phyloP scores from a whole-genome alignment of 2,329 filamentous ascomycete species.

The Arthrinium puccinioides region DNA sequence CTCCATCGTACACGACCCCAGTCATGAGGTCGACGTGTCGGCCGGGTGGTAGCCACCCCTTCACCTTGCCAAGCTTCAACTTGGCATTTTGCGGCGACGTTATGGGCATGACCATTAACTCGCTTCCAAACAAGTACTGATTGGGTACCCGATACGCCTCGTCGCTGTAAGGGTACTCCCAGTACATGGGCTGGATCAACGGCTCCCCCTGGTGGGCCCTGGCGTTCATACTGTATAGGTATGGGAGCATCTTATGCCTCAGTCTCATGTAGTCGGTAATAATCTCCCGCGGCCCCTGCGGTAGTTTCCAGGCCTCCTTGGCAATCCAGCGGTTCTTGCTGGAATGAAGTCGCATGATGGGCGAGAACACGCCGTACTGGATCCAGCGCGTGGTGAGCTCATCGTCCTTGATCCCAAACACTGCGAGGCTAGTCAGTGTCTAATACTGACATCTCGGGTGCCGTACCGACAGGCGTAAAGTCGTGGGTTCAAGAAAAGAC shows the following conservation, averaged over 20 bases:
- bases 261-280: conserved; percentile 44
- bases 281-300: conserved; percentile 33
- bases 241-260: conserved; percentile 53
- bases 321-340: conserved; percentile 48
- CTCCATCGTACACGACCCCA: conserved; percentile 49
- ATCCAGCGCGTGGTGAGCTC: conserved; percentile 54
- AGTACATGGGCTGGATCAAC: conserved; percentile 56
- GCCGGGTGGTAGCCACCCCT: conserved; percentile 49
- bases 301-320: conserved; percentile 56
- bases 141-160: conserved; percentile 50
- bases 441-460: no score
- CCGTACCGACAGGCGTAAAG: no score
- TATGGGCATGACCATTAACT: conserved; percentile 50
- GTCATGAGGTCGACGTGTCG: conserved; percentile 52
- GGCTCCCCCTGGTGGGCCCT: conserved; percentile 38
- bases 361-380: conserved; percentile 54
- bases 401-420: conserved; percentile 46
- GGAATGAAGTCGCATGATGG: conserved; percentile 54
- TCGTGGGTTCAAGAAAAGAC: not conserved
- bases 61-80: conserved; percentile 38
- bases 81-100: conserved; percentile 38
- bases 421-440: not conserved
- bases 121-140: conserved; percentile 51
- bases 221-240: conserved; percentile 51
- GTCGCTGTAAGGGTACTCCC: conserved; percentile 43